Percentiles rank a stretch among this genome's conserved stretches.
phyloP scores from a whole-genome alignment of 495 filamentous ascomycete species.

The Penicillium robsamsonii region DNA sequence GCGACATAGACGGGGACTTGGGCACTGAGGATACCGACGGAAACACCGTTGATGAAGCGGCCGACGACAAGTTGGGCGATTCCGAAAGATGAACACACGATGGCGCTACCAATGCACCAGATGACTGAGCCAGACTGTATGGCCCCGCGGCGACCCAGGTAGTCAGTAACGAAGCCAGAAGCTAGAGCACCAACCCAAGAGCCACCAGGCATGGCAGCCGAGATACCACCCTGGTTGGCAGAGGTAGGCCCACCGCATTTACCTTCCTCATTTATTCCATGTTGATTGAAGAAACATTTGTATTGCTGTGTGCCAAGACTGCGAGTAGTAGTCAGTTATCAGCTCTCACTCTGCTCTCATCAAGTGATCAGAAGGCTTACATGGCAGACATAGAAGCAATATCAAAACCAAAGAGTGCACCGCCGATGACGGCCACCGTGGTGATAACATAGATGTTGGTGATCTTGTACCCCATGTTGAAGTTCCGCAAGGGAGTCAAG shows the following conservation, averaged over 20 bases:
- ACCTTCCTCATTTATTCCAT: constrained; percentile 26
- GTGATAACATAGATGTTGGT: constrained; percentile 33
- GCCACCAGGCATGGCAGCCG: constrained; percentile 68
- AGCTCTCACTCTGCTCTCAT: neutral
- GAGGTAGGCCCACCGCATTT: constrained; percentile 49
- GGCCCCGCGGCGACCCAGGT: constrained; percentile 59
- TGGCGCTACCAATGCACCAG: constrained; percentile 64
- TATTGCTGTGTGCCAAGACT: constrained; percentile 50
- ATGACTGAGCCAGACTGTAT: constrained; percentile 61
- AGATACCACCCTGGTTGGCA: constrained; percentile 55
- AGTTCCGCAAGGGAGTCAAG: neutral
- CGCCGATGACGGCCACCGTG: constrained; percentile 45
- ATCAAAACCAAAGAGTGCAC: constrained; percentile 71
- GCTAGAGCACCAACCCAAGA: constrained; percentile 65
- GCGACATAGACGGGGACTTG: constrained; percentile 77
- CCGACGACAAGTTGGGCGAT: constrained; percentile 71
- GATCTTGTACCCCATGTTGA: constrained; percentile 27
- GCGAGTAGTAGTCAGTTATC: neutral
- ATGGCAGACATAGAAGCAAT: constrained; percentile 70
- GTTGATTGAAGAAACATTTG: constrained; percentile 60
- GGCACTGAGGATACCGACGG: constrained; percentile 72
- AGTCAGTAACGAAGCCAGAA: constrained; percentile 65
- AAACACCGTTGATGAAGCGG: constrained; percentile 71
- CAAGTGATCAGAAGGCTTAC: constrained; percentile 31
- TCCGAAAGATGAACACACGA: constrained; percentile 67